Evolutionary conservation across 1,284 basidiomycete genomes (phyloP).

Genomic region (Fomitopsis palustris): DNA sequence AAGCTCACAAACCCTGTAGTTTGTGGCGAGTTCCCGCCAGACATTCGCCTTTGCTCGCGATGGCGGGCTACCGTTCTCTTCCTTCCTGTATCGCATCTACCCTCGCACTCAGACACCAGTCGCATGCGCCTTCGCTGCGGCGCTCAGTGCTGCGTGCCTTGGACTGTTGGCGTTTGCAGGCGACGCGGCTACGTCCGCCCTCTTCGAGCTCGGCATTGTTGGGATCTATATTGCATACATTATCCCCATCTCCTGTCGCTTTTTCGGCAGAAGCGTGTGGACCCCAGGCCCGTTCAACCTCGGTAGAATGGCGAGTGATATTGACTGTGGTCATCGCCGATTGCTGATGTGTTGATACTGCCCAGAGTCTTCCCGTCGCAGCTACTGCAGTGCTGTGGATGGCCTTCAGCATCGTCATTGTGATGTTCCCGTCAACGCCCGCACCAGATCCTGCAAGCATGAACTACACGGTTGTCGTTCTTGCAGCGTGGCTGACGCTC

Average conservation of each 20-base stretch:
- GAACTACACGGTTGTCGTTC: conserved; percentile 67
- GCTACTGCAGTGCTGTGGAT: conserved; percentile 55
- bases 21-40: conserved; percentile 49
- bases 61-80: conserved; percentile 70
- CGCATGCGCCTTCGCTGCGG: conserved; percentile 63
- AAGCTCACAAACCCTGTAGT: conserved; percentile 23
- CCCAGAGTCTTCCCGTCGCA: conserved; percentile 53
- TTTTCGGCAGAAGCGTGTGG: conserved; percentile 38
- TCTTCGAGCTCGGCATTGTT: conserved; percentile 58
- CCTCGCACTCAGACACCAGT: conserved; percentile 59
- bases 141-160: conserved; percentile 41
- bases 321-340: no score
- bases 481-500: conserved; percentile 51
- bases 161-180: conserved; percentile 68
- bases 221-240: conserved; percentile 58
- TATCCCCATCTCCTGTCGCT: conserved; percentile 39
- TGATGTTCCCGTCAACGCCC: conserved; percentile 60
- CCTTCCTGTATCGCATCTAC: conserved; percentile 67
- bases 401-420: conserved; percentile 55
- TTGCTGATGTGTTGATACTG: not conserved
- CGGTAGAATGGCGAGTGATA: conserved; percentile 49
- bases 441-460: conserved; percentile 44
- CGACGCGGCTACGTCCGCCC: conserved; percentile 56
- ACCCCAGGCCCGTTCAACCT: conserved; percentile 65
- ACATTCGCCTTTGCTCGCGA: conserved; percentile 65